phyloP scores from a whole-genome alignment of 179 eudicot genomes.

The Patellifolia procumbens region DNA sequence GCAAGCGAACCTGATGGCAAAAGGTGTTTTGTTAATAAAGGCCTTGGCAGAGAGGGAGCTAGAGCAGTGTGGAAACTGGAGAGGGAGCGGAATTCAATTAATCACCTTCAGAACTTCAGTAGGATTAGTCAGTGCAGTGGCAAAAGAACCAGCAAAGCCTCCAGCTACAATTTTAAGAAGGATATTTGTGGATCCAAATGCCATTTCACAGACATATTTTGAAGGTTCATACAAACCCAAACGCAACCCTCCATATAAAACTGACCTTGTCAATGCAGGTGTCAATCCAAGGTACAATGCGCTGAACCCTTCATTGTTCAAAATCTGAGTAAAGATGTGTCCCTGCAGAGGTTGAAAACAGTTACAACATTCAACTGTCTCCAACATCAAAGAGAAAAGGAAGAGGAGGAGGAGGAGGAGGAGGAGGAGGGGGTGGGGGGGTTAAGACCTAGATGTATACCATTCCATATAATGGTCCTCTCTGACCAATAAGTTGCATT shows the following conservation, averaged over 20 bases:
- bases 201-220: slow-evolving; percentile 77
- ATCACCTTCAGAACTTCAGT: slow-evolving; percentile 84
- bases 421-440: too few relatives aligned
- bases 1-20: slow-evolving; percentile 66
- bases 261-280: slow-evolving; percentile 95
- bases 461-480: slow-evolving; percentile 84
- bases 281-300: slow-evolving; percentile 76
- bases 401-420: too few relatives aligned
- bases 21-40: slow-evolving; percentile 1
- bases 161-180: slow-evolving; percentile 91
- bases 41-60: background rate
- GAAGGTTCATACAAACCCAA: slow-evolving; percentile 96
- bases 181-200: slow-evolving; percentile 89
- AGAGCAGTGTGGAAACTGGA: background rate
- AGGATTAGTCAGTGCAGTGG: slow-evolving; percentile 92
- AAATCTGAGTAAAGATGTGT: slow-evolving; percentile 47
- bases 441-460: slow-evolving; percentile 44
- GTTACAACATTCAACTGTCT: slow-evolving; percentile 13
- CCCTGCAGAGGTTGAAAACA: slow-evolving; percentile 48
- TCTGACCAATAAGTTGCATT: slow-evolving; percentile 95
- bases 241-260: slow-evolving; percentile 94
- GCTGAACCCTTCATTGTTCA: slow-evolving; percentile 69
- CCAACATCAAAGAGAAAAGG: background rate
- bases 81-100: slow-evolving; percentile 9
- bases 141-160: slow-evolving; percentile 89